Base-by-base conservation (phyloP, 768 basidiomycete genomes). In the Boletus sensibilis region DNA sequence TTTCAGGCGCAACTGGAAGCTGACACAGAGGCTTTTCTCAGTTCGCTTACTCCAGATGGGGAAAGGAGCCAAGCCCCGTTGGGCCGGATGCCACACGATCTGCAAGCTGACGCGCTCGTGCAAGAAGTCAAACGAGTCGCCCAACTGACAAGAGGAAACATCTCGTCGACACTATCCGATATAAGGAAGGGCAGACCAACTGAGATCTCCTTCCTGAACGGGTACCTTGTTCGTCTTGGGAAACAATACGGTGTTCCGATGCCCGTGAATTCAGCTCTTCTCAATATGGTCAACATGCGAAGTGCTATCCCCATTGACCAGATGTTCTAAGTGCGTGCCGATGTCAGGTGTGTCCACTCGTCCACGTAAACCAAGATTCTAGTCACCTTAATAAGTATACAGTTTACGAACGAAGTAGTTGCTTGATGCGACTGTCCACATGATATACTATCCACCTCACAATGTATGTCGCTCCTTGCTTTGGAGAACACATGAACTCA, bases 151-250 rank as follows among this genome's bases (percentile, higher is more conserved):
- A 74, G 72, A 40, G 73, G 74, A 14, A 93, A 94, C 67, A 80
- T 85, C 50, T 93, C 92, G 7, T 91, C 88, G 16, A 97, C 93
- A 83, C 76, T 94, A 18, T 68, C 76, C 16, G 93, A 96, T 66
- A 69, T 95, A 29, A 79, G 78, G 59, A 71, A 72, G 33, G 86
- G 86, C 41, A 74, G 75, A 50, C 58, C 66, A 6, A 94, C 93
- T 0, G 94, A 98, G 74, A 80, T 98, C 23, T 82, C 88, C 18
- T 90, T 76, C 64, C 76, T 97, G 64, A 94, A 91, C 57, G 94
- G 95, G 5, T 92, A 94, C 68, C 70, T 98, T 47, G 66, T 85
- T 29, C 72, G 75, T 9, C 72, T 93, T 9, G 95, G 88, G 25
- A 62, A 72, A 45, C 70, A 76, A 38, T 80, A 87, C 61, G 73